These are phyloP conservation scores for Paraphysoderma sedebokerense DNA, from an alignment of 371 early-diverging fungal species.

Conservation along the genomic window DNA sequence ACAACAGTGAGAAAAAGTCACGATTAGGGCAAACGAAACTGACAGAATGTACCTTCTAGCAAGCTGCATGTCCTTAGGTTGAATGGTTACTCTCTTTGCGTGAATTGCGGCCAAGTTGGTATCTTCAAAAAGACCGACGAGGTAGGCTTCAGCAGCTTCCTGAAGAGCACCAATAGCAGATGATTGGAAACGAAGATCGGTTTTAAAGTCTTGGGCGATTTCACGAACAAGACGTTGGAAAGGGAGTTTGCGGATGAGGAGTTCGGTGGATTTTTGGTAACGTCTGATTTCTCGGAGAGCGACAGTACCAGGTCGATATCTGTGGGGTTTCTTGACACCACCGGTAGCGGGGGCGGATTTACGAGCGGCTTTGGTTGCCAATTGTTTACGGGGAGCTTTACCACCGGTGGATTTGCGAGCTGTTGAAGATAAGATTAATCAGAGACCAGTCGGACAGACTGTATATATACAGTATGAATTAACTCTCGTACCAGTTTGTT, in stretches of 20 bases:
- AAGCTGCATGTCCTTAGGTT: constrained; percentile 97
- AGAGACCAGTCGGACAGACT: too few relatives aligned
- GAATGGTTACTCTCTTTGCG: constrained; percentile 99
- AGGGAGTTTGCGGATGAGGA: constrained; percentile 94
- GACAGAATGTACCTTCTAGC: too few relatives aligned
- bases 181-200: constrained; percentile 94
- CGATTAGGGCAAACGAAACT: too few relatives aligned
- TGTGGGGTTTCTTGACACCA: not conserved
- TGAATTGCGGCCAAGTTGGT: constrained; percentile 98
- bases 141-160: constrained; percentile 96
- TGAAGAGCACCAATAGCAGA: constrained; percentile 96
- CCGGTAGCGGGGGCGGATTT: constrained; percentile 52
- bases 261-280: constrained; percentile 95
- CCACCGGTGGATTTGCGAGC: constrained; percentile 72
- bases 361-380: constrained; percentile 77
- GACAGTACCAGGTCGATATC: constrained; percentile 54
- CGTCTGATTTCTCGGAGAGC: constrained; percentile 95
- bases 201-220: constrained; percentile 93
- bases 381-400: constrained; percentile 71
- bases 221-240: constrained; percentile 96
- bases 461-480: too few relatives aligned
- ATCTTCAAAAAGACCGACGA: constrained; percentile 91
- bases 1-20: too few relatives aligned
- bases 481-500: too few relatives aligned
- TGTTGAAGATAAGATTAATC: too few relatives aligned